Evolutionary conservation across 805 yeast genomes (phyloP).

Genomic region (Kazachstania psychrophila): DNA sequence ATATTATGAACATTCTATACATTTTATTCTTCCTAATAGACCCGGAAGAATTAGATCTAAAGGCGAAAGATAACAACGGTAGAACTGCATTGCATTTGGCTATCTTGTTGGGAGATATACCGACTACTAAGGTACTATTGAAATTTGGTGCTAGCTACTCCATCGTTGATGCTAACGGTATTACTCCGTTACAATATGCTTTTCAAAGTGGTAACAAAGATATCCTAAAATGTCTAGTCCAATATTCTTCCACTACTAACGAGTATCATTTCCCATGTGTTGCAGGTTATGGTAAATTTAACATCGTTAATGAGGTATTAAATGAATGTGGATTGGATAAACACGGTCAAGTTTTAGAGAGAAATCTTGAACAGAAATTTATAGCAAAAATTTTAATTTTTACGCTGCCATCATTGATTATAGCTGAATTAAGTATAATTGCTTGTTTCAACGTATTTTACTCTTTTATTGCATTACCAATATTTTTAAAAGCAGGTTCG

Average conservation of each 20-base stretch:
- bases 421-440: neutral
- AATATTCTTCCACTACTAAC: constrained; percentile 49
- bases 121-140: constrained; percentile 59
- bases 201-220: constrained; percentile 56
- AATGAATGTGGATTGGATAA: neutral
- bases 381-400: neutral
- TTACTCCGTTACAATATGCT: constrained; percentile 78
- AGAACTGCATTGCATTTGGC: constrained; percentile 89
- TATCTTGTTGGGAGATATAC: constrained; percentile 79
- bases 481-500: neutral
- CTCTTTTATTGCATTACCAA: neutral
- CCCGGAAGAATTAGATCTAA: constrained; percentile 40
- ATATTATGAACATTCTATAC: constrained; percentile 70
- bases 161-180: constrained; percentile 51
- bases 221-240: constrained; percentile 48
- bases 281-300: constrained; percentile 47
- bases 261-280: constrained; percentile 18
- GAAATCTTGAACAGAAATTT: neutral
- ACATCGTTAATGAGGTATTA: constrained; percentile 33
- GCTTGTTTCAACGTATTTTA: neutral
- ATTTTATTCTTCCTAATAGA: constrained; percentile 33
- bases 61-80: constrained; percentile 54
- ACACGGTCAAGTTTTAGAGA: neutral
- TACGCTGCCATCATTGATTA: neutral
- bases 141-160: constrained; percentile 61